Base-by-base conservation (phyloP, 2,329 filamentous ascomycete genomes). In the Chrysosporium queenslandicum region DNA sequence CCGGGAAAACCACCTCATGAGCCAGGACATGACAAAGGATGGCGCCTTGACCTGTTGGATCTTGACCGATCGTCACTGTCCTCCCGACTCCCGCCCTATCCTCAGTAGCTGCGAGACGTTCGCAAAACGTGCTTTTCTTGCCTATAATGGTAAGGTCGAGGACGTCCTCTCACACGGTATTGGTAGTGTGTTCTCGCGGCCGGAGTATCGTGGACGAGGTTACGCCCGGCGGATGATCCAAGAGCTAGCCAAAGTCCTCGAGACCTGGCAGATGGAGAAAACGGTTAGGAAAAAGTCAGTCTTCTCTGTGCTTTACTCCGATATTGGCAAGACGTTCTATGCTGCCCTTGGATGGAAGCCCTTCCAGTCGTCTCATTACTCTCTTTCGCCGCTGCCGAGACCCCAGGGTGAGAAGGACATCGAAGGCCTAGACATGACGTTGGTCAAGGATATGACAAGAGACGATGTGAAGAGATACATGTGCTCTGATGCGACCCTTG, bases 291-390 rank as follows among this genome's bases (percentile, higher is more conserved):
- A 65, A 58, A 66, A 63, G 64, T 75, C 65, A 57, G 68, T 80
- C 12, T 92, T 91, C 67, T 90, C 86, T 0, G 78, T 94, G 6
- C 74, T 96, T 7, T 95, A 83, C 68, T 94, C 88, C 7, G 87
- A 94, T 61, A 89, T 94, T 58, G 87, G 90, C 18, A 85, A 87
- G 73, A 72, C 73, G 36, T 96, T 89, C 68, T 96, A 96, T 69
- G 79, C 84, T 2, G 75, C 74, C 29, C 76, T 81, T 57, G 88
- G 88, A 42, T 96, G 90, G 90, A 76, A 80, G 46, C 76, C 82
- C 0, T 90, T 85, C 60, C 74, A 78, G 18, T 91, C 86, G 54
- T 74, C 77, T 1, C 89, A 95, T 65, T 74, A 94, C 40, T 74
- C 77, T 29, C 77, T 94, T 52, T 69, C 73, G 11, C 72, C 77